Percentiles rank a stretch among this genome's conserved stretches.
These are phyloP conservation scores for Eimeria praecox DNA, from an alignment of 169 alveolate genomes.

Conservation along the genomic window DNA sequence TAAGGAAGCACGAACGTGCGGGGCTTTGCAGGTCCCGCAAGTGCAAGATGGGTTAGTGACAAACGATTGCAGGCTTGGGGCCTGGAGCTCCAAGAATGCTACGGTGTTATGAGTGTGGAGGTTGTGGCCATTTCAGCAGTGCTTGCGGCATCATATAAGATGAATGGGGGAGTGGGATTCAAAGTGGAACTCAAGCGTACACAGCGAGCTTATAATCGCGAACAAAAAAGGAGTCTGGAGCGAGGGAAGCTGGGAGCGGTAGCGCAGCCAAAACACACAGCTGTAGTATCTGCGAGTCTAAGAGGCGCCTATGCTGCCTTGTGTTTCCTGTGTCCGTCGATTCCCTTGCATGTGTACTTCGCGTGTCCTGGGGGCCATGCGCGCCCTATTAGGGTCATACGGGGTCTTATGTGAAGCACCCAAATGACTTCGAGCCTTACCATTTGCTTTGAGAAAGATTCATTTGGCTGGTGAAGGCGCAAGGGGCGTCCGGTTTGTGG, in stretches of 20 bases:
- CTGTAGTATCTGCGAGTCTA: too few species aligned
- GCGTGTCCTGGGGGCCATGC: neutral
- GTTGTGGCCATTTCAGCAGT: neutral
- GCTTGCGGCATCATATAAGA: neutral
- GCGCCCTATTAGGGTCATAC: neutral
- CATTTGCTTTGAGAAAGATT: neutral
- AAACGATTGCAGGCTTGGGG: neutral
- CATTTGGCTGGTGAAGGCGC: neutral
- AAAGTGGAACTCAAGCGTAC: neutral
- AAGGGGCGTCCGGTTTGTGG: too few species aligned
- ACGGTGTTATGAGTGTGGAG: neutral
- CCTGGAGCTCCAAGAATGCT: neutral
- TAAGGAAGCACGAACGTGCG: too few species aligned
- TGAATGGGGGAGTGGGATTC: neutral
- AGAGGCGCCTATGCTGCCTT: too few species aligned
- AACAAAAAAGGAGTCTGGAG: too few species aligned
- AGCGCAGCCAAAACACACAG: too few species aligned
- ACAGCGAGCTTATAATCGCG: too few species aligned
- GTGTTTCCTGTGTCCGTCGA: too few species aligned
- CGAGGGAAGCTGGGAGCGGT: too few species aligned
- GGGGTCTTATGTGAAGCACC: neutral
- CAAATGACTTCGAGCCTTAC: neutral
- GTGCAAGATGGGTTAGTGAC: neutral
- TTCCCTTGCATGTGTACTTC: neutral
- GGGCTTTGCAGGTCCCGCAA: neutral